phyloP scores from a whole-genome alignment of 257 asterid species.

The Solanum dulcamara region DNA sequence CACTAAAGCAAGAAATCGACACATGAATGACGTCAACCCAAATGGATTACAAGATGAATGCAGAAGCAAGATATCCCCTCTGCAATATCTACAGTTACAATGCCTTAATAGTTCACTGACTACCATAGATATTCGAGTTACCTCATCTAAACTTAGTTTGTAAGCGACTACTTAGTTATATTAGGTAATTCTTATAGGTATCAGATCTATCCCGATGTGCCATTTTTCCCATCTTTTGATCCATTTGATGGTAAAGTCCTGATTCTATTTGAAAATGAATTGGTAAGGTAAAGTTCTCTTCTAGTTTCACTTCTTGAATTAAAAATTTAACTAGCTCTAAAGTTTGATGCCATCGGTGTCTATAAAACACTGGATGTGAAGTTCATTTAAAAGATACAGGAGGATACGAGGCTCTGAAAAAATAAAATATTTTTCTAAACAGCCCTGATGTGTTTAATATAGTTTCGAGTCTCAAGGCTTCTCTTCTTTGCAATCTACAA shows the following conservation, averaged over 20 bases:
- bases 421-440: neutral
- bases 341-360: neutral
- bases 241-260: neutral
- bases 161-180: neutral
- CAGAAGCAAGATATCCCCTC: neutral
- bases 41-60: neutral
- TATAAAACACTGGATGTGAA: neutral
- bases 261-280: neutral
- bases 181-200: neutral
- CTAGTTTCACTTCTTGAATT: neutral
- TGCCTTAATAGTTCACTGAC: neutral
- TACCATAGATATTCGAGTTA: neutral
- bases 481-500: neutral
- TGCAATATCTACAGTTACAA: neutral
- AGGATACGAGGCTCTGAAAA: neutral
- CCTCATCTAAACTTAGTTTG: neutral
- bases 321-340: neutral
- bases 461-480: neutral
- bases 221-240: neutral
- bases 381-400: neutral
- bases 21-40: neutral
- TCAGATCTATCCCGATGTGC: neutral
- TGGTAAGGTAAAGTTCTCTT: neutral
- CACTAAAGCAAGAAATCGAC: neutral
- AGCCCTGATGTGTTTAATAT: neutral